Evolutionary conservation across 2,329 filamentous ascomycete species (phyloP).

Genomic region (Fusarium sp.): DNA sequence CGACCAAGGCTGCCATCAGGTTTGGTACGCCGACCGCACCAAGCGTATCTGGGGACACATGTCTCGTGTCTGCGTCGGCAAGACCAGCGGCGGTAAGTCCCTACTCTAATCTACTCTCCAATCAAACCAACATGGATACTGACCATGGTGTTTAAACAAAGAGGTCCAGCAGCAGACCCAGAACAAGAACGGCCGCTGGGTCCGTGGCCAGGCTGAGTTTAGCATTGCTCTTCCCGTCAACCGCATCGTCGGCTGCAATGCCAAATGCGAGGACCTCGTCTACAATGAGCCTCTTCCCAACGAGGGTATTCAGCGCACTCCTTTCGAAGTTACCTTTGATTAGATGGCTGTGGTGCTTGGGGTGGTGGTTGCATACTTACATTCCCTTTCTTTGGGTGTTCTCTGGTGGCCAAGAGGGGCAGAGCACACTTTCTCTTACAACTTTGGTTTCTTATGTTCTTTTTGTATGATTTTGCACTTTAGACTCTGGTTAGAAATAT

Average conservation of each 20-base stretch:
- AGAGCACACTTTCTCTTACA: neutral
- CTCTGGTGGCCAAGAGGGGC: neutral
- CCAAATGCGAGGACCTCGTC: conserved; percentile 10
- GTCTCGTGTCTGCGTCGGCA: conserved; percentile 20
- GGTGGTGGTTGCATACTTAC: neutral
- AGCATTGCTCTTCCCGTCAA: conserved; percentile 29
- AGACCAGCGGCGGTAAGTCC: conserved; percentile 1
- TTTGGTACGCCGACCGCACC: neutral
- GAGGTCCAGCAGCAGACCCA: conserved; percentile 27
- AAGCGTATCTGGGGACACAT: conserved; percentile 11
- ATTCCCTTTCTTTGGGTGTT: neutral
- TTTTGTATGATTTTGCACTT: neutral
- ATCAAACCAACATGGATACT: no score
- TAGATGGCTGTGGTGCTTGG: neutral
- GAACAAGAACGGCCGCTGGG: conserved; percentile 21
- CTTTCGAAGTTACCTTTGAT: conserved; percentile 12
- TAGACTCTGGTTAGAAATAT: neutral
- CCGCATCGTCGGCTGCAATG: conserved; percentile 26
- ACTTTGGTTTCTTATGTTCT: neutral
- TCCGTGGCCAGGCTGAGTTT: conserved; percentile 28
- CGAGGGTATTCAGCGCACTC: conserved; percentile 2
- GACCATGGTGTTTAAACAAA: neutral
- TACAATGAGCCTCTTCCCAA: conserved; percentile 19
- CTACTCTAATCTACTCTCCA: neutral
- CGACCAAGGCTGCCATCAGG: neutral